Percentiles rank a stretch among this genome's conserved stretches.
phyloP scores from a whole-genome alignment of 2,329 filamentous ascomycete species.

The Colletotrichum noveboracense region DNA sequence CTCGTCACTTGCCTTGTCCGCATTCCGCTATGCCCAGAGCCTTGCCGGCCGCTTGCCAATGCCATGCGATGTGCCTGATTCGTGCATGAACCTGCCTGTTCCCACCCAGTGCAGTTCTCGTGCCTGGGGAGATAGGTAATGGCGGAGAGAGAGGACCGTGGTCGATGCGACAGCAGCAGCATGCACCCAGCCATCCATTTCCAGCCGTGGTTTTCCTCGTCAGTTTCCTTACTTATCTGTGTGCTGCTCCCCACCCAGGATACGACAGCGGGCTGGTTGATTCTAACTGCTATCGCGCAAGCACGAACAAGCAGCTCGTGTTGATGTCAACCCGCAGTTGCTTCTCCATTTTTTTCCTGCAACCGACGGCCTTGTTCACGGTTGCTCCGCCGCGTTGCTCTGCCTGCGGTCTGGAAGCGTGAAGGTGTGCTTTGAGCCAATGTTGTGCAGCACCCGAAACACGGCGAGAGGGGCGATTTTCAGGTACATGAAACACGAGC shows the following conservation, averaged over 20 bases:
- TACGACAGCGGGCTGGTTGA: neutral
- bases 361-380: slow-evolving; percentile 3
- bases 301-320: slow-evolving; percentile 11
- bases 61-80: slow-evolving; percentile 1
- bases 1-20: neutral
- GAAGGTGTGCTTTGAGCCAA: slow-evolving; percentile 15
- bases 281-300: neutral
- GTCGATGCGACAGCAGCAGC: slow-evolving; percentile 14
- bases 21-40: neutral
- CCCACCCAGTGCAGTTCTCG: neutral
- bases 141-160: neutral
- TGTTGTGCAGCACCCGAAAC: slow-evolving; percentile 32
- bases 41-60: neutral
- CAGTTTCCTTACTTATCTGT: neutral
- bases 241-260: neutral
- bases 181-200: slow-evolving; percentile 19
- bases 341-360: slow-evolving; percentile 17
- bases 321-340: slow-evolving; percentile 20
- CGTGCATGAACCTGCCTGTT: slow-evolving; percentile 15
- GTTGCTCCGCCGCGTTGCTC: slow-evolving; percentile 6
- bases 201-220: slow-evolving; percentile 2
- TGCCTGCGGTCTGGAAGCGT: slow-evolving; percentile 13
- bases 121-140: neutral
- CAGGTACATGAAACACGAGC: slow-evolving; percentile 30
- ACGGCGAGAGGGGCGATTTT: slow-evolving; percentile 25